phyloP scores from a whole-genome alignment of 257 asterid genomes.

The Lycium ferocissimum region DNA sequence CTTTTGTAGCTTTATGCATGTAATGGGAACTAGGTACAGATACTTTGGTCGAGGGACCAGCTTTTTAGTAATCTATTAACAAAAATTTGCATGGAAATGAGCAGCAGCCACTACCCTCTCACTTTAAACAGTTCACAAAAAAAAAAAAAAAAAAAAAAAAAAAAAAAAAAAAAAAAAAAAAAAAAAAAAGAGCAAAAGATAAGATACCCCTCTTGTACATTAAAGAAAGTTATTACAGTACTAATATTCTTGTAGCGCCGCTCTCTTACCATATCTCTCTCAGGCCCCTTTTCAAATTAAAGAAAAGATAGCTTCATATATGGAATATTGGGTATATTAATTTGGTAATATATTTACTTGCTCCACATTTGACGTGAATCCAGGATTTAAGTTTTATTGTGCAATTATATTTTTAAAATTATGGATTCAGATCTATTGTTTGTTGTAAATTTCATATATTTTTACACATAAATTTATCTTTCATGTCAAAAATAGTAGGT shows the following conservation, averaged over 20 bases:
- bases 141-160: slow-evolving; percentile 38
- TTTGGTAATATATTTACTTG: neutral
- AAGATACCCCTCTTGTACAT: slow-evolving; percentile 34
- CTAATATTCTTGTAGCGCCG: neutral
- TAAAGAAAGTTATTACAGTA: neutral
- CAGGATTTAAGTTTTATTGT: neutral
- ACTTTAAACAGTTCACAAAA: slow-evolving; percentile 47
- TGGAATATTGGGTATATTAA: neutral
- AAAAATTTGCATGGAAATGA: slow-evolving; percentile 37
- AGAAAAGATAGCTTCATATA: neutral
- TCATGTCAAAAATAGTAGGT: too few relatives aligned
- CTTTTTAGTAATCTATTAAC: slow-evolving; percentile 4
- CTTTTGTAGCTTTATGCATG: neutral
- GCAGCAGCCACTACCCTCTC: slow-evolving; percentile 2
- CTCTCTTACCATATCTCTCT: neutral
- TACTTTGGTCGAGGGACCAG: slow-evolving; percentile 37
- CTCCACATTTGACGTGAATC: neutral
- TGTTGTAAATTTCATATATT: neutral
- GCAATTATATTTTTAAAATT: neutral
- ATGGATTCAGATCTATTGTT: neutral
- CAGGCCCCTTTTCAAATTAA: neutral
- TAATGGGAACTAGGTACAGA: slow-evolving; percentile 33
- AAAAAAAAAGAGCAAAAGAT: slow-evolving; percentile 39
- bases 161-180: slow-evolving; percentile 42
- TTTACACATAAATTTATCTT: neutral